Base-by-base conservation (phyloP, 768 basidiomycete species). In the Mycena albidolilacea region DNA sequence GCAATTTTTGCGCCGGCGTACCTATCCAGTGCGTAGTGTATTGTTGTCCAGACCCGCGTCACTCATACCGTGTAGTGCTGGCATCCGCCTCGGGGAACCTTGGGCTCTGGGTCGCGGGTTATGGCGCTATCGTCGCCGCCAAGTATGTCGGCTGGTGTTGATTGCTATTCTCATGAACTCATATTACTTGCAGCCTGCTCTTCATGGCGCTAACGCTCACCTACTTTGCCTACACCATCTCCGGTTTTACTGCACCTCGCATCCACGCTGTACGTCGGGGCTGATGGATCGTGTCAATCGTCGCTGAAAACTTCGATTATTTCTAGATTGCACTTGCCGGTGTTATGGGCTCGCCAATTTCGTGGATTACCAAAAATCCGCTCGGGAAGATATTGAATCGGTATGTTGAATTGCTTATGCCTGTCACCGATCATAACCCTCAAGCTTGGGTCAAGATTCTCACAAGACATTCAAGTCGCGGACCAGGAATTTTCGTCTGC, bases 301-400 rank as follows among this genome's bases (percentile, higher is more conserved):
- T 14, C 41, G 10, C 41, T 43, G 10, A 43, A 6, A 43, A 9
- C 19, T 10, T 60, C 30, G 30, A 67, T 2, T n/a, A 48, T 21
- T 12, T 61, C 10, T 54, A 70, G 69, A 57, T 38, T 7, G 69
- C 58, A 19, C 69, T 70, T 3, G 63, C 63, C 1, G 72, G 72
- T 9, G 64, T 73, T 37, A 69, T 73, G 64, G 50, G 63, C 9
- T 63, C 72, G 19, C 67, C 67, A 3, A 62, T 73, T 11, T 73
- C 72, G 12, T 73, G 72, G 72, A 73, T 73, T 21, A 69, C 68
- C 41, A 65, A 69, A 54, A 73, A 61, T 66, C 68, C 68, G 2
- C 58, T 65, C 8, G 72, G 72, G 3, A 73, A 58, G 41, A 66
- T 73, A 37, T 61, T 73, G 50, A 73, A 73, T 48, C 57, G 72